Evolutionary conservation across 2,329 filamentous ascomycete genomes (phyloP).

Genomic region (Emmonsiellopsis sp.): DNA sequence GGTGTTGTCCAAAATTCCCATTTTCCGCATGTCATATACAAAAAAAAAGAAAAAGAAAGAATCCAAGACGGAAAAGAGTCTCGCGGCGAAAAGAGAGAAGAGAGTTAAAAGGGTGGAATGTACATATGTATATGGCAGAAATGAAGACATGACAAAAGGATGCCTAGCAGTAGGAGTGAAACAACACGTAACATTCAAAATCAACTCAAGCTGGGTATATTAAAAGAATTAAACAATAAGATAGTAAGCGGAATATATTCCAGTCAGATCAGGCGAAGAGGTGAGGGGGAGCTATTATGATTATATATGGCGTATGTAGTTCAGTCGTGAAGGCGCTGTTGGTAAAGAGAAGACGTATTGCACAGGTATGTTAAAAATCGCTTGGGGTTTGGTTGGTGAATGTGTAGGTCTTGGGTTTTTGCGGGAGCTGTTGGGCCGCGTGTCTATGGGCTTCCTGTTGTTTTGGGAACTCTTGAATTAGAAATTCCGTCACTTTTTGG

Average conservation of each 20-base stretch:
- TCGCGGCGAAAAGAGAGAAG: background rate
- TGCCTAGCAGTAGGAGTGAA: background rate
- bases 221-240: background rate
- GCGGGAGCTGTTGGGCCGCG: constrained; percentile 33
- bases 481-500: constrained; percentile 31
- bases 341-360: too few relatives aligned
- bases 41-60: background rate
- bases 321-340: background rate
- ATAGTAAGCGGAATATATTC: background rate
- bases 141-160: background rate
- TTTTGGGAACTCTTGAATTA: constrained; percentile 37
- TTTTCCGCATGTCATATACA: background rate
- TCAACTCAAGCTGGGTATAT: background rate
- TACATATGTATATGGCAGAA: background rate
- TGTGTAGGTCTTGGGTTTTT: constrained; percentile 35
- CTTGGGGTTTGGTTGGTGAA: constrained; percentile 36
- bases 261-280: background rate
- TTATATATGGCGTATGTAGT: constrained; percentile 1
- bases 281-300: background rate
- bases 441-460: constrained; percentile 36
- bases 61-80: background rate
- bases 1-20: background rate
- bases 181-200: background rate
- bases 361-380: constrained; percentile 19
- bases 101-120: background rate